Evolutionary conservation across 225 moss, liverwort and hornwort genomes (phyloP), one percentile per base, ranked within the genome.

Genomic region (Polytrichum formosum): DNA sequence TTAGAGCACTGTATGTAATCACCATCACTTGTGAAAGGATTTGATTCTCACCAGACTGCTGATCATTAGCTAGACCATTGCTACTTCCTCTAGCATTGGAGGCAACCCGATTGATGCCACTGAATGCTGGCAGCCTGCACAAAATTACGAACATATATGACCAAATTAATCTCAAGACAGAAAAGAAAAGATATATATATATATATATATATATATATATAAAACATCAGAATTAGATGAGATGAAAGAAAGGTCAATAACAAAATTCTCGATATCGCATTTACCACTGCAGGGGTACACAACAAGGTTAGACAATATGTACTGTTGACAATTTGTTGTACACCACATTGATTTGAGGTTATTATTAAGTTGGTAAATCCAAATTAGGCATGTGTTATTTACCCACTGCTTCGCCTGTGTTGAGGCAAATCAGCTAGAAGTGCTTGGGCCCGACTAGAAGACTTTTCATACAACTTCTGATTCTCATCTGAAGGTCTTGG

Each of bases 401-500:
- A 84, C 88, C 84, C 82, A 60, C 77, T 87, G 76, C 76, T 84
- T 79, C 84, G 73, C 74, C 79, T 82, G 73, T 84, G 82, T 55
- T 77, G 84, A 60, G 88, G 82, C 68, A 80, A 68, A 64, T 84
- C 88, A 22, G 77, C 75, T 54, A 84, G 56, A 26, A 66, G 71
- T 53, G 87, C 65, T 75, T 82, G 82, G 29, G 75, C 79, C 61
- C 69, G 79, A 68, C 23, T 81, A 58, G 81, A 77, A 77, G 81
- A 79, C 75, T 80, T 84, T 22, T 82, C 83, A 69, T 78, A 69
- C 4, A 76, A 58, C 69, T 83, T 83, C 59, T 76, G 80, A 74
- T 55, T 72, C 59, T 76, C 78, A 46, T 87, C 80, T 26, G 75
- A 31, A 70, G 26, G 31, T 69, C 67, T 79, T 67, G 82, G 87